Evolutionary conservation across 1,284 basidiomycete genomes (phyloP), one percentile per base, ranked within the genome.

Genomic region (Ceratorhiza oryzae-sativae): DNA sequence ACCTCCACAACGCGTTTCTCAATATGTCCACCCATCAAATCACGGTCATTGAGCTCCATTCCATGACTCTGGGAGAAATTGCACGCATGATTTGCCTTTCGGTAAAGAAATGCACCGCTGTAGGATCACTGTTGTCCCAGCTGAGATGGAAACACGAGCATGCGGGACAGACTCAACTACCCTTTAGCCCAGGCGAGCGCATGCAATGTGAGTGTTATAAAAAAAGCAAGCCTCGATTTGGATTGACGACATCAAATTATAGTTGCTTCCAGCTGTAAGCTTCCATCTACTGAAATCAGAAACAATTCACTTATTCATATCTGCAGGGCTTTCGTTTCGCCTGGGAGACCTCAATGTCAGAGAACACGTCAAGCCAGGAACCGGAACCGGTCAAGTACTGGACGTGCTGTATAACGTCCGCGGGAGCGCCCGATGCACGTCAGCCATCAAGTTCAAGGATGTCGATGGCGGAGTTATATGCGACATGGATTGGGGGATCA

Each of bases 361-460:
- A 3, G 45, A 68, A 18, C 63, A 68, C 32, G 32, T 68, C 36
- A 45, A 41, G 34, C 63, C 32, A 1, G 63, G 63, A 20, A 68
- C 34, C 13, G 63, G 63, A 10, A 30, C 49, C 0, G 63, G 63
- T 18, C 41, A 45, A 39, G 63, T 68, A 10, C 39, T 68, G 10
- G 63, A 68, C 27, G 25, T 68, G 12, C 3, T 56, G 27, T 68
- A 68, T 25, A 49, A 68, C 27, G 39, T 68, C 13, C 41, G 10
- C 23, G 63, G 51, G 9, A 56, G 18, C 13, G 63, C 39, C 12
- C 63, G 49, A 8, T 27, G 45, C 32, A 32, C 36, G 13, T 68
- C 63, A 8, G 63, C 63, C 20, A 68, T 68, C 51, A 68, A 68
- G 45, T 68, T 68, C 27, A 53, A 56, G 41, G 63, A 68, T 42